phyloP scores from a whole-genome alignment of 2,329 filamentous ascomycete species.

The Aspergillus felis region DNA sequence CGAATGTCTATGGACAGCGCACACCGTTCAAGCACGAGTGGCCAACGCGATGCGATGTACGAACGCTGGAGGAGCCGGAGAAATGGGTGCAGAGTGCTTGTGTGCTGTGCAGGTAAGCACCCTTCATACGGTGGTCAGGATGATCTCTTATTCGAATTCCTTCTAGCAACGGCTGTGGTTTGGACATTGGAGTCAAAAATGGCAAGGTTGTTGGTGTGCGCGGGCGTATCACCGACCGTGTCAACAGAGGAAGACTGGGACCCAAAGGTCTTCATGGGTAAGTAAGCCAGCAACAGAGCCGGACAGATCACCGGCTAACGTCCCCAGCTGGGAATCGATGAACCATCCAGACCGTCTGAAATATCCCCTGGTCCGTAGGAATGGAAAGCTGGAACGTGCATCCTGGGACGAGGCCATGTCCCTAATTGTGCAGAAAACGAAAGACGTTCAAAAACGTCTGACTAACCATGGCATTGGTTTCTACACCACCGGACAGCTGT shows the following conservation, averaged over 20 bases:
- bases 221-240: conserved; percentile 28
- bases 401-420: conserved; percentile 39
- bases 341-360: conserved; percentile 28
- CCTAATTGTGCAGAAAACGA: conserved; percentile 29
- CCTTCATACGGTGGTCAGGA: not conserved
- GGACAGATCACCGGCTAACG: not conserved
- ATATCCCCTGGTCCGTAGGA: conserved; percentile 30
- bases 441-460: conserved; percentile 26
- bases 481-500: conserved; percentile 37
- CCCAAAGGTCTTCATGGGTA: conserved; percentile 35
- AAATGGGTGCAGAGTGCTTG: conserved; percentile 40
- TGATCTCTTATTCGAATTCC: not conserved
- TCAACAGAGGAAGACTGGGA: conserved; percentile 35
- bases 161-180: conserved; percentile 34
- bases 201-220: conserved; percentile 37
- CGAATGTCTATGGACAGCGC: conserved; percentile 30
- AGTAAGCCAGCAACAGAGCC: conserved; percentile 11
- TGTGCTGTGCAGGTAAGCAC: conserved; percentile 35
- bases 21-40: conserved; percentile 34
- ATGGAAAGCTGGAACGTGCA: conserved; percentile 32
- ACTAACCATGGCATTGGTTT: conserved; percentile 38
- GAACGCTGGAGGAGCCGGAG: conserved; percentile 30
- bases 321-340: conserved; percentile 26
- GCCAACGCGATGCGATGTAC: conserved; percentile 29
- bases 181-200: conserved; percentile 35